phyloP scores from a whole-genome alignment of 352 stramenopile species.

The Thalassiosira livingstoniorum region DNA sequence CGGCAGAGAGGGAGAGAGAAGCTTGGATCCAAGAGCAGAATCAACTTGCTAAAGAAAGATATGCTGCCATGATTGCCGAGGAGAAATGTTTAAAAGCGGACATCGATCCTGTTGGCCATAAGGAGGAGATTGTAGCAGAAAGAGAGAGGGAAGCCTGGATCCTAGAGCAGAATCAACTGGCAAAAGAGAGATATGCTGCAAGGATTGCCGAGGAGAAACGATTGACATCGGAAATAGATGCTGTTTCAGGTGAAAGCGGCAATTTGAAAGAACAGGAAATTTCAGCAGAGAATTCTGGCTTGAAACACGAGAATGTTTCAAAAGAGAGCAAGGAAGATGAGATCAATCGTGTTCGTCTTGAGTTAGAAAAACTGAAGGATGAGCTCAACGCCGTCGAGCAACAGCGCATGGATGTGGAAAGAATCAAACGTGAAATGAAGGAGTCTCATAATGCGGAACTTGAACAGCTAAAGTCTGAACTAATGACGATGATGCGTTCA shows the following conservation, averaged over 20 bases:
- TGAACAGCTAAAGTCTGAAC: too few species aligned
- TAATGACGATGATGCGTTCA: too few species aligned
- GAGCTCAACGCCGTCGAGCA: too few species aligned
- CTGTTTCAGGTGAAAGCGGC: not conserved
- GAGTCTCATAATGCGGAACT: too few species aligned
- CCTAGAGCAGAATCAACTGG: conserved; percentile 32
- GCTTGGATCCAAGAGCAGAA: conserved; percentile 18
- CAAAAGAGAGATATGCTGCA: conserved; percentile 20
- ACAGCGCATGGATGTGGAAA: too few species aligned
- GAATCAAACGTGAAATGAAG: too few species aligned
- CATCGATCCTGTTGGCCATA: not conserved
- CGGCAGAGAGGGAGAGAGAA: conserved; percentile 14
- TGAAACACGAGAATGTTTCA: too few species aligned
- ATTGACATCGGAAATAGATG: not conserved
- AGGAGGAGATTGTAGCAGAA: not conserved
- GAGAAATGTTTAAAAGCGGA: not conserved
- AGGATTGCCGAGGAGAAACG: not conserved
- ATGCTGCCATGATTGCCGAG: not conserved
- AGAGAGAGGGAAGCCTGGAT: conserved; percentile 29
- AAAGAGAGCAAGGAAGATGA: too few species aligned
- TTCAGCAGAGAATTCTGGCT: not conserved
- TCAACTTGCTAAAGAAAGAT: not conserved
- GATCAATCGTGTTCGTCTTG: too few species aligned
- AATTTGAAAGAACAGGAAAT: not conserved
- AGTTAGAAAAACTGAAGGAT: too few species aligned